These are phyloP conservation scores for Lachancea mirantina DNA, from an alignment of 805 yeast genomes.

Conservation along the genomic window DNA sequence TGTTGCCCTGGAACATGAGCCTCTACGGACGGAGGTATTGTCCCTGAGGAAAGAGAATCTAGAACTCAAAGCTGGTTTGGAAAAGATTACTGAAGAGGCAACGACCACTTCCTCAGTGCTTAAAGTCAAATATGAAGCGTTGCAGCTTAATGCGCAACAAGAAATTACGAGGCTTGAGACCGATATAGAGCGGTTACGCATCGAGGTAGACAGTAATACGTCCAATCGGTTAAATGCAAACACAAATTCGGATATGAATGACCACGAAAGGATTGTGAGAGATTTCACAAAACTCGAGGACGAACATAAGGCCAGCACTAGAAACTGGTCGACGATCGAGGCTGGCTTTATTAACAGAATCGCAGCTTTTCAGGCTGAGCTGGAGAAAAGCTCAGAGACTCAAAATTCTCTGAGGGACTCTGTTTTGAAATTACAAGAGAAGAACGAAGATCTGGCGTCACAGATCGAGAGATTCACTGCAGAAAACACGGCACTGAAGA, in stretches of 20 bases:
- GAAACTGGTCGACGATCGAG: conserved; percentile 80
- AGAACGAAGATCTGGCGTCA: conserved; percentile 15
- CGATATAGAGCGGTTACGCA: conserved; percentile 60
- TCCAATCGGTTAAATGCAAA: conserved; percentile 11
- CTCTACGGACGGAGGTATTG: conserved; percentile 19
- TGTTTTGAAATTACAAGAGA: conserved; percentile 4
- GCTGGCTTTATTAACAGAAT: conserved; percentile 41
- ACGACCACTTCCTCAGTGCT: conserved; percentile 15
- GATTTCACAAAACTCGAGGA: conserved; percentile 54
- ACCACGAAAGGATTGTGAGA: conserved; percentile 36
- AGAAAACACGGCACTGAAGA: conserved; percentile 25
- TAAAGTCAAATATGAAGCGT: conserved; percentile 16
- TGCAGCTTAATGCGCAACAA: conserved; percentile 28
- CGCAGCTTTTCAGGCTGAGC: conserved; percentile 1
- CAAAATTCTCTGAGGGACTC: conserved; percentile 4
- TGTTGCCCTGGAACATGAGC: not conserved
- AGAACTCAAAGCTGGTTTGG: conserved; percentile 6
- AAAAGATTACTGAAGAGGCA: conserved; percentile 30
- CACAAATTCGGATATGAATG: conserved; percentile 27
- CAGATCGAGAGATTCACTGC: conserved; percentile 6
- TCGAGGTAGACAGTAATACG: conserved; percentile 44
- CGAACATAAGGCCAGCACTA: conserved; percentile 69
- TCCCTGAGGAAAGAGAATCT: conserved; percentile 22
- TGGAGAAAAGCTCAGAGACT: not conserved
- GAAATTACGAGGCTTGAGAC: conserved; percentile 59